A percentile compares a stretch with the other conserved stretches of the same genome.
Conservation (phyloP, 768 basidiomycete genomes). For the Panaeolus papilionaceus region DNA sequence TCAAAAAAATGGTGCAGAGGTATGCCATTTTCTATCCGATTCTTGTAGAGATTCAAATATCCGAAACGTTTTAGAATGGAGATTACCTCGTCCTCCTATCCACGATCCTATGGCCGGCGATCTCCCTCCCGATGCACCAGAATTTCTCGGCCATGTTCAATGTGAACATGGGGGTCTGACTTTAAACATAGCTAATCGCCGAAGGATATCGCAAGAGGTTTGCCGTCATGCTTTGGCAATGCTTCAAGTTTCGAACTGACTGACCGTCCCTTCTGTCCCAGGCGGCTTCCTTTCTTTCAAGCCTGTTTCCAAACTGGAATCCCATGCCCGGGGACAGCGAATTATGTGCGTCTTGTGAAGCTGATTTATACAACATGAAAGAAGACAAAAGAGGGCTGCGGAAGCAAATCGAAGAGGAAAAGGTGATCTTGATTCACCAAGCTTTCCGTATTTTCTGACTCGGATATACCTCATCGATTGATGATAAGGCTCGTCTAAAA, state of each 20-base stretch:
- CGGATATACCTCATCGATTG: constrained; percentile 4
- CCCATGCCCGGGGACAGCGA: constrained; percentile 57
- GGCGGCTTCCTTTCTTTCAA: constrained; percentile 62
- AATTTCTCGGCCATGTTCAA: constrained; percentile 62
- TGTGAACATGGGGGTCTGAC: constrained; percentile 77
- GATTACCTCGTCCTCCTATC: constrained; percentile 75
- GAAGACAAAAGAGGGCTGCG: constrained; percentile 68
- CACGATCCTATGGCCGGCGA: constrained; percentile 63
- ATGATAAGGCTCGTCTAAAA: constrained; percentile 61
- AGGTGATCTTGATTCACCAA: constrained; percentile 47
- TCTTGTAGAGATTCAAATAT: constrained; percentile 16
- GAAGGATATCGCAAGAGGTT: constrained; percentile 68
- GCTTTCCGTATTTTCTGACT: not conserved
- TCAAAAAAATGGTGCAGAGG: constrained; percentile 85
- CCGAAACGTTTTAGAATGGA: constrained; percentile 65
- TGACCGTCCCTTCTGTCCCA: constrained; percentile 30
- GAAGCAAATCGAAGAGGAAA: constrained; percentile 78
- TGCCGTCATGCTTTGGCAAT: constrained; percentile 19
- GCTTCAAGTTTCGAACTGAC: not conserved
- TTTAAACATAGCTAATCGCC: constrained; percentile 59
- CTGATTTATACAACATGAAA: constrained; percentile 56
- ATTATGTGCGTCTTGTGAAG: constrained; percentile 69
- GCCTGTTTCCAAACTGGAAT: constrained; percentile 70
- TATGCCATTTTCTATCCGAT: constrained; percentile 30
- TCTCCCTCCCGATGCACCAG: constrained; percentile 67